Conservation (phyloP, 1,139 yeast species). For the Groenewaldozyma sp. region DNA sequence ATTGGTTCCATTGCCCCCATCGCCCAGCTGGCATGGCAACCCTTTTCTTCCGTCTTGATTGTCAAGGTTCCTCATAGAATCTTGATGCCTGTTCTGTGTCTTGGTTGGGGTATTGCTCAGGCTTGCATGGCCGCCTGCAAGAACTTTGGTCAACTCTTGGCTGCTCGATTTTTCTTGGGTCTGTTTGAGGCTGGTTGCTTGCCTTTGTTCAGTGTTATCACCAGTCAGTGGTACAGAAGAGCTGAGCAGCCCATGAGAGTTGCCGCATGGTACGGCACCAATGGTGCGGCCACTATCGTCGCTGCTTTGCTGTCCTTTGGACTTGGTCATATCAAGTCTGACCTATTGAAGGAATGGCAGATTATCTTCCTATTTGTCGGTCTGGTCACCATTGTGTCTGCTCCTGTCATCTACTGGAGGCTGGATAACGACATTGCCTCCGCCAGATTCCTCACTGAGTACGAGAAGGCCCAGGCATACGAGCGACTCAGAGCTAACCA, state of each 20-base stretch:
- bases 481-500: conserved; percentile 42
- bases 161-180: conserved; percentile 7
- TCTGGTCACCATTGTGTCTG: conserved; percentile 4
- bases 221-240: conserved; percentile 37
- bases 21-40: conserved; percentile 43
- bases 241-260: conserved; percentile 42
- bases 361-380: conserved; percentile 9
- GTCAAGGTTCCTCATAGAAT: conserved; percentile 37
- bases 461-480: conserved; percentile 43
- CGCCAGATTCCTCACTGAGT: conserved; percentile 44
- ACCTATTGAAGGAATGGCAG: conserved; percentile 5
- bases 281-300: conserved; percentile 31
- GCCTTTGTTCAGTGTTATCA: conserved; percentile 6
- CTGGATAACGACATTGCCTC: conserved; percentile 48
- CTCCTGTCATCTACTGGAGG: conserved; percentile 34
- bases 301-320: conserved; percentile 9
- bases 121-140: conserved; percentile 42
- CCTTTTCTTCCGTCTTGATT: conserved; percentile 43
- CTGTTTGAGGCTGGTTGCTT: conserved; percentile 18
- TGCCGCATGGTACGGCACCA: conserved; percentile 15
- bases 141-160: conserved; percentile 11
- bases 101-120: conserved; percentile 47
- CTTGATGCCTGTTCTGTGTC: conserved; percentile 36
- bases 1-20: conserved; percentile 50
- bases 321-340: conserved; percentile 8